Base-by-base conservation (phyloP, 2,329 filamentous ascomycete genomes). In the Trichophaea hybrida region DNA sequence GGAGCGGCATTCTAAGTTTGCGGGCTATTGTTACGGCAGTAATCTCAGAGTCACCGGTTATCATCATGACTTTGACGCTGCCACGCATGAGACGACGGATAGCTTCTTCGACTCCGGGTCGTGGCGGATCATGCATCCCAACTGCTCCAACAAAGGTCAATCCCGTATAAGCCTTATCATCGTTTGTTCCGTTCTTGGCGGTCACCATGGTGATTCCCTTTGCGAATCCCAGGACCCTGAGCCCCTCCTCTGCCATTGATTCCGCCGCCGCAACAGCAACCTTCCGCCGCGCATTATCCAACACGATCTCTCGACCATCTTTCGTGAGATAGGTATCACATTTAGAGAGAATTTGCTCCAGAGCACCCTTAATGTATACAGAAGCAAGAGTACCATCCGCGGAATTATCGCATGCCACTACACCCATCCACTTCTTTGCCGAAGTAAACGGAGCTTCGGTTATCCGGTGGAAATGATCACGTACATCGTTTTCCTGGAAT, bases 341-440 rank as follows among this genome's bases (percentile, higher is more conserved):
- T 55, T 87, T 82, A 59, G 82, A 82, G 5, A 98, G 75, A 24
- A 98, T 80, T 71, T 84, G 85, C 72, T 98, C 93, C 44, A 97
- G 78, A 37, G 93, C 88, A 35, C 93, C 94, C 71, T 98, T 98
- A 75, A 97, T 87, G 71, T 97, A 98, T 69, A 64, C 69, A 34
- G 58, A 69, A 13, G 63, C 70, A 46, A 70, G 69, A 5, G 65
- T 62, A 17, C 60, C 64, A 33, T 63, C 50, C 24, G 17, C 10
- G 13, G 31, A 31, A 49, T 65, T 62, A 63, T 72, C 74, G 34
- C 82, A 82, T 66, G 96, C 86, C 1, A 89, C 85, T 33, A 96
- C 90, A 37, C 94, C 94, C 94, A 98, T 98, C 91, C 91, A 98
- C 73, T 98, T 98, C 59, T 91, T 81, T 70, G 95, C 89, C 0